Evolutionary conservation across 2,329 filamentous ascomycete genomes (phyloP).

Genomic region (Ambrosiella cleistominuta): DNA sequence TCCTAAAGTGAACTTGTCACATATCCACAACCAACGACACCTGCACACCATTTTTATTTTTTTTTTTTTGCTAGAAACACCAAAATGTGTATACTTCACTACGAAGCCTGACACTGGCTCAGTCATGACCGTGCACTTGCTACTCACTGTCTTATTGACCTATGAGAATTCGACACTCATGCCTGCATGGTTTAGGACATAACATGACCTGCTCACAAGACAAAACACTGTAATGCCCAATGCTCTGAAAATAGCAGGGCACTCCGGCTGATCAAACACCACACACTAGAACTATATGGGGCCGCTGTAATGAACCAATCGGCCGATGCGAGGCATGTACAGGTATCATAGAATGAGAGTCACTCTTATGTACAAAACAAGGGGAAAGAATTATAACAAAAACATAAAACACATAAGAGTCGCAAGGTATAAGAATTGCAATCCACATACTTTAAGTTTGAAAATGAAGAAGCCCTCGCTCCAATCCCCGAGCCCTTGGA

Average conservation of each 20-base stretch:
- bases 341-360: no score
- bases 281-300: neutral
- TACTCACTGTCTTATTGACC: no score
- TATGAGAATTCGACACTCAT: no score
- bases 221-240: neutral
- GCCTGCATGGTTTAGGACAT: neutral
- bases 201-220: neutral
- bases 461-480: constrained; percentile 11
- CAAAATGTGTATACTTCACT: no score
- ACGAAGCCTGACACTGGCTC: no score
- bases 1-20: neutral
- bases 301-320: no score
- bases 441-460: constrained; percentile 6
- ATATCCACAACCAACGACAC: neutral
- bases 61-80: no score
- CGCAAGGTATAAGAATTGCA: neutral
- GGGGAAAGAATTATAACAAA: neutral
- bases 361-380: neutral
- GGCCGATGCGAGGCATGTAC: no score
- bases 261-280: constrained; percentile 3
- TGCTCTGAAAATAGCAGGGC: neutral
- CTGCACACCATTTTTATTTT: neutral
- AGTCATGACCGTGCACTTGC: neutral
- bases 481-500: neutral
- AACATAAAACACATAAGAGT: neutral